These are phyloP conservation scores for Haplographium delicatum DNA, from an alignment of 495 filamentous ascomycete genomes.

Conservation along the genomic window DNA sequence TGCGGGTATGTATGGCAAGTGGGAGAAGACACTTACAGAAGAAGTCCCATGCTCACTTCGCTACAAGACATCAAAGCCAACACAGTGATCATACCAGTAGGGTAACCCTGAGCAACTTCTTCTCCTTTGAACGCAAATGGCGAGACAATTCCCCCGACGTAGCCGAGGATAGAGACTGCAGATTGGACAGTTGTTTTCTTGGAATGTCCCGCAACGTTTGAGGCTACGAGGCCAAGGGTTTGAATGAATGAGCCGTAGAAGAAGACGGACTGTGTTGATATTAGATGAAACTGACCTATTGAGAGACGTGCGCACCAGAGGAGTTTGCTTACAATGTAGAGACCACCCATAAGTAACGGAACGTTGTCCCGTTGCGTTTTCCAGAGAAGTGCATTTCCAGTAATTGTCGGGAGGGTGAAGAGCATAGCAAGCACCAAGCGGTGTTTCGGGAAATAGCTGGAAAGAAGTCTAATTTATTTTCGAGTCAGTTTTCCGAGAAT, in stretches of 20 bases:
- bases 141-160: neutral
- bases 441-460: too few relatives aligned
- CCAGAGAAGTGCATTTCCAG: too few relatives aligned
- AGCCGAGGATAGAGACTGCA: neutral
- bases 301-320: too few relatives aligned
- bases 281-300: too few relatives aligned
- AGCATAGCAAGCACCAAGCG: too few relatives aligned
- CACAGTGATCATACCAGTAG: slow-evolving; percentile 43
- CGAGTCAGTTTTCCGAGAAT: too few relatives aligned
- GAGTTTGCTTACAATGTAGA: too few relatives aligned
- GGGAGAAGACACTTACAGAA: slow-evolving; percentile 26
- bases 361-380: too few relatives aligned
- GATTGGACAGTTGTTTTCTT: slow-evolving; percentile 1
- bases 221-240: neutral
- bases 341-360: too few relatives aligned
- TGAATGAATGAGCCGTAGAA: slow-evolving; percentile 4
- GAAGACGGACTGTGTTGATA: too few relatives aligned
- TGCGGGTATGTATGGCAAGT: neutral
- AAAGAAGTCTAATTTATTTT: too few relatives aligned
- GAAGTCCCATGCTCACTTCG: slow-evolving; percentile 44
- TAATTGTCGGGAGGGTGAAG: too few relatives aligned
- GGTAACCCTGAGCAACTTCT: slow-evolving; percentile 46
- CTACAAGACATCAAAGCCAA: slow-evolving; percentile 54
- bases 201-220: slow-evolving; percentile 4
- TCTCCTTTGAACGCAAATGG: slow-evolving; percentile 2